Evolutionary conservation across 495 filamentous ascomycete genomes (phyloP), one percentile per base, ranked within the genome.

Genomic region (Trichoderma asperelloides): DNA sequence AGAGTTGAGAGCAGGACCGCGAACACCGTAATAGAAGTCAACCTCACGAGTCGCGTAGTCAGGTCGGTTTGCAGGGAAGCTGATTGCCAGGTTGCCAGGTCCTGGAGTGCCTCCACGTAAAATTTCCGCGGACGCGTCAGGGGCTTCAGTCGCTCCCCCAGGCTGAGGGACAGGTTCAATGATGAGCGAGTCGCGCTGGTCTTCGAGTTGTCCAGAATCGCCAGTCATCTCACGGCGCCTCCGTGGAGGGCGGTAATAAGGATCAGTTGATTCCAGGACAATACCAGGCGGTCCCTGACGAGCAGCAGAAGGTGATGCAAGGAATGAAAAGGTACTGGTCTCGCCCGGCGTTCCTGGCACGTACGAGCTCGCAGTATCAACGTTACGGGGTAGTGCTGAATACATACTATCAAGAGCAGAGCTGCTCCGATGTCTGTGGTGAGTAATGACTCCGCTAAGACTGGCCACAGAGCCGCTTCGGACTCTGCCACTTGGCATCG

Each of bases 31-130:
- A 73, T 96, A 96, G 72, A 94, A 97, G 74, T 98, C 95, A 5
- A 91, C 89, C 77, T 98, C 95, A 43, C 95, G 87, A 1, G 91
- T 92, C 3, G 92, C 88, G 74, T 98, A 98, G 74, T 98, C 93
- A 16, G 89, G 87, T 57, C 87, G 79, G 2, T 64, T 64, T 11
- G 86, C 77, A 0, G 74, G 63, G 71, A 79, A 70, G 68, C 74
- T 69, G 62, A 73, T 64, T 0, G 66, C 27, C 1, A 68, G 28
- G 27, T 71, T 73, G 15, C 77, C 78, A 3, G 79, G 72, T 1
- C 70, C 73, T 4, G 85, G 77, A 2, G 80, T 79, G 16, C 70
- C 75, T 23, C 77, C 78, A 27, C 77, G 77, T 3, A 73, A 71
- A 57, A 77, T 73, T 21, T 78, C 75, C 6, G 72, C 74, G 51